Conservation (phyloP, 306 rosid genomes). For the Cyamopsis tetragonoloba region DNA sequence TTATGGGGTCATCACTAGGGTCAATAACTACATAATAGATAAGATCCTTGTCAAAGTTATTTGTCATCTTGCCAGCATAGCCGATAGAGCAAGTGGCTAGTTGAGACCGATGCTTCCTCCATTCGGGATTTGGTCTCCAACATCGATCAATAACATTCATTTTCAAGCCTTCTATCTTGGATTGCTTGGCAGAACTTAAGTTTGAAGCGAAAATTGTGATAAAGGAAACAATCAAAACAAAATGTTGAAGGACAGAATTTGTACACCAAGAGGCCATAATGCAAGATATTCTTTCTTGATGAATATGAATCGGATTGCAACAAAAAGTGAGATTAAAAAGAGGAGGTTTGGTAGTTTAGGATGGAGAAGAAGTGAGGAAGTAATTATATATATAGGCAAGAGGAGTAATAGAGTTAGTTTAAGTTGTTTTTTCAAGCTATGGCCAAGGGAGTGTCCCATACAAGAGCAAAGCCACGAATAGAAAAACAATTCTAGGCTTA, state of each 20-base stretch:
- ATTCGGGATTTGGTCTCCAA: constrained; percentile 29
- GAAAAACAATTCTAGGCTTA: too few relatives aligned
- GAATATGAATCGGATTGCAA: not conserved
- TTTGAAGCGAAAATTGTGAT: not conserved
- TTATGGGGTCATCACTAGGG: constrained; percentile 23
- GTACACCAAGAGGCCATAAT: not conserved
- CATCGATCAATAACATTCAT: constrained; percentile 37
- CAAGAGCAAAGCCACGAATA: too few relatives aligned
- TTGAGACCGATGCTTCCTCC: constrained; percentile 21
- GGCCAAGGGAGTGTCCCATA: too few relatives aligned
- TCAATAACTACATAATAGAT: constrained; percentile 32
- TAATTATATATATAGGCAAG: too few relatives aligned
- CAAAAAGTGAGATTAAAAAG: not conserved
- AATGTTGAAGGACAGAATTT: not conserved
- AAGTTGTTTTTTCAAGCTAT: too few relatives aligned
- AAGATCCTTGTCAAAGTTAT: constrained; percentile 19
- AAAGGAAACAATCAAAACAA: not conserved
- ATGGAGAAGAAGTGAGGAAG: too few relatives aligned
- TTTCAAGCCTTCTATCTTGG: not conserved
- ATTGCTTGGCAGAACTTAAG: not conserved
- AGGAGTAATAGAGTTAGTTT: too few relatives aligned
- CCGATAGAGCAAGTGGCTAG: constrained; percentile 33
- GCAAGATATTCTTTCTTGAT: not conserved
- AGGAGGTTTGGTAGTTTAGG: too few relatives aligned
- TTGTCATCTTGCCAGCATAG: constrained; percentile 31